A percentile compares a stretch with the other conserved stretches of the same genome.
Conservation (phyloP, 208 protist genomes). For the Blechomonas ayalai region DNA sequence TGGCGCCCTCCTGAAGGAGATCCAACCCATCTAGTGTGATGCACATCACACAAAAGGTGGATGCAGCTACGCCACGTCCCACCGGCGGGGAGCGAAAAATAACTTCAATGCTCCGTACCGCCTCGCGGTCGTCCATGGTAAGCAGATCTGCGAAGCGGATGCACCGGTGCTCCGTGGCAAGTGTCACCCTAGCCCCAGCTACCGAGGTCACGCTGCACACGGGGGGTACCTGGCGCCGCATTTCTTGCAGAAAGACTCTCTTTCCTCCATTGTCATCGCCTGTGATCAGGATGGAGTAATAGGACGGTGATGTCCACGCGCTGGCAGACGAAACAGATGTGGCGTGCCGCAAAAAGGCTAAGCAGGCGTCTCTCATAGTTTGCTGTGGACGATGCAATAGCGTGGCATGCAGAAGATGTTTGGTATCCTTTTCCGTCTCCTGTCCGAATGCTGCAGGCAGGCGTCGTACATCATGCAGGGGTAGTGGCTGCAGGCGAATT, state of each 20-base stretch:
- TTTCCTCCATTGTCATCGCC: slow-evolving; percentile 13
- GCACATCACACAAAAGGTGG: slow-evolving; percentile 16
- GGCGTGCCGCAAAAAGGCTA: neutral
- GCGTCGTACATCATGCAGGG: neutral
- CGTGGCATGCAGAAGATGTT: neutral
- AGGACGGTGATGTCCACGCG: neutral
- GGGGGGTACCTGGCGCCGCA: neutral
- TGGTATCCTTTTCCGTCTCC: too few relatives aligned
- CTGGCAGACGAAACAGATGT: neutral
- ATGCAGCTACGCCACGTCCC: slow-evolving; percentile 1
- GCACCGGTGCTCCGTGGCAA: slow-evolving; percentile 27
- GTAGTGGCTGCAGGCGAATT: neutral
- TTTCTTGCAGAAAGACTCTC: slow-evolving; percentile 1
- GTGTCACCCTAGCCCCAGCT: neutral
- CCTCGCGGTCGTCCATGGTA: slow-evolving; percentile 35
- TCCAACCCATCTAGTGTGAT: slow-evolving; percentile 36
- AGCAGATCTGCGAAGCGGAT: slow-evolving; percentile 37
- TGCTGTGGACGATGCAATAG: neutral
- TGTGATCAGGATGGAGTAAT: slow-evolving; percentile 13
- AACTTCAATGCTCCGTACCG: slow-evolving; percentile 20
- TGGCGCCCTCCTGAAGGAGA: slow-evolving; percentile 22
- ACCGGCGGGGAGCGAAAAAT: slow-evolving; percentile 16
- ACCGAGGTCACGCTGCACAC: slow-evolving; percentile 5
- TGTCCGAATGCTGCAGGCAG: too few relatives aligned
- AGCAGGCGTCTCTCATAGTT: neutral